Evolutionary conservation across 2,329 filamentous ascomycete genomes (phyloP).

Genomic region (Phaeophleospora eucalypticola): DNA sequence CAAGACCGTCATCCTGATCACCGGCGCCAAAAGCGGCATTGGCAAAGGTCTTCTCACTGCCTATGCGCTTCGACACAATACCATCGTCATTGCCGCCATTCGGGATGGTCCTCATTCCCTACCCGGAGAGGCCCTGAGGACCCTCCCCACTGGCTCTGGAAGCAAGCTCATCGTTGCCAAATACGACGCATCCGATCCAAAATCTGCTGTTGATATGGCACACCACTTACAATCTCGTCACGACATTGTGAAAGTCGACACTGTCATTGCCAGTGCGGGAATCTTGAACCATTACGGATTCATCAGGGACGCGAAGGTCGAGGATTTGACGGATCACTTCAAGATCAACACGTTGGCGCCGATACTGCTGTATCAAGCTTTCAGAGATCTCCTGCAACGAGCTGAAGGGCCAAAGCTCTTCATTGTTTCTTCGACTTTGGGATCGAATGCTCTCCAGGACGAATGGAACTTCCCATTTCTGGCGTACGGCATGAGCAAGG

Average conservation of each 20-base stretch:
- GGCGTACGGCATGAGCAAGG: too few species aligned
- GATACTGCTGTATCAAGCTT: neutral
- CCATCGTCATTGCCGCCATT: slow-evolving; percentile 1
- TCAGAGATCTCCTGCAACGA: neutral
- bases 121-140: neutral
- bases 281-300: neutral
- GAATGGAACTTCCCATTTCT: too few species aligned
- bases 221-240: neutral
- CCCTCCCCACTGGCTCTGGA: neutral
- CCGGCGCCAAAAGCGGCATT: neutral
- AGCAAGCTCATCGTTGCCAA: neutral
- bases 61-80: neutral
- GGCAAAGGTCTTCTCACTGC: neutral
- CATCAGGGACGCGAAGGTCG: neutral
- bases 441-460: too few species aligned
- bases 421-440: too few species aligned
- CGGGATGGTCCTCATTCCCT: neutral
- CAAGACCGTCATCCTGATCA: neutral
- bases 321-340: neutral
- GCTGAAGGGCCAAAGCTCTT: neutral
- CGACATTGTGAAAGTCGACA: neutral
- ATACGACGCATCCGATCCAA: neutral
- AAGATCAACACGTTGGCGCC: neutral
- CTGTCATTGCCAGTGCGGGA: neutral
- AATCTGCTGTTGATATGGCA: neutral